Percentiles rank a stretch among this genome's conserved stretches.
These are phyloP conservation scores for Podila epicladia DNA, from an alignment of 192 early-diverging fungal genomes.

Conservation along the genomic window DNA sequence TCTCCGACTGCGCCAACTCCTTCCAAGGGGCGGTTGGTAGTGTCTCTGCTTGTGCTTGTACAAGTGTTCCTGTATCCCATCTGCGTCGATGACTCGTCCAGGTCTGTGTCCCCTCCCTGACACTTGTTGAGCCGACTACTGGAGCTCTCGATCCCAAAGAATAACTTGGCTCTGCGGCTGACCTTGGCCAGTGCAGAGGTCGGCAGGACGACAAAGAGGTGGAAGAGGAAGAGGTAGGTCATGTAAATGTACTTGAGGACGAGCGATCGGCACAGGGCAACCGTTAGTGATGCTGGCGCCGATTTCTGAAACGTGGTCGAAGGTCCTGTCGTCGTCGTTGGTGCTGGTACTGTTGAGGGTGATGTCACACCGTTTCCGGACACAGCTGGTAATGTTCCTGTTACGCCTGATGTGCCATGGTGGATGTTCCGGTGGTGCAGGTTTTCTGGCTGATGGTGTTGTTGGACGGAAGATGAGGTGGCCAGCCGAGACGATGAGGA, in stretches of 20 bases:
- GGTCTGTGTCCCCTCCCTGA: too few species aligned
- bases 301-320: constrained; percentile 23
- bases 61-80: background rate
- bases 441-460: background rate
- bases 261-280: constrained; percentile 41
- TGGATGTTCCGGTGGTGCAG: background rate
- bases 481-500: too few species aligned
- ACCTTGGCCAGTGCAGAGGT: constrained; percentile 16
- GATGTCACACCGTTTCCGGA: background rate
- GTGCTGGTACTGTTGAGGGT: background rate
- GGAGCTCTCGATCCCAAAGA: background rate
- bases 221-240: constrained; percentile 33
- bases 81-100: background rate
- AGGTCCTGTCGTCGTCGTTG: constrained; percentile 4
- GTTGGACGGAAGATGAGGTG: too few species aligned
- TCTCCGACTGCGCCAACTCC: constrained; percentile 31
- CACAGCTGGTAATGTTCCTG: too few species aligned
- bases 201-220: constrained; percentile 22
- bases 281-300: constrained; percentile 22
- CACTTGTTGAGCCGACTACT: background rate
- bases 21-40: background rate
- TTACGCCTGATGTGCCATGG: background rate
- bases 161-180: constrained; percentile 5
- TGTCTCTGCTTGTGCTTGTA: background rate
- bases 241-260: constrained; percentile 45